These are phyloP conservation scores for Trichoderma pleuroti DNA, from an alignment of 2,329 filamentous ascomycete species.

Conservation along the genomic window DNA sequence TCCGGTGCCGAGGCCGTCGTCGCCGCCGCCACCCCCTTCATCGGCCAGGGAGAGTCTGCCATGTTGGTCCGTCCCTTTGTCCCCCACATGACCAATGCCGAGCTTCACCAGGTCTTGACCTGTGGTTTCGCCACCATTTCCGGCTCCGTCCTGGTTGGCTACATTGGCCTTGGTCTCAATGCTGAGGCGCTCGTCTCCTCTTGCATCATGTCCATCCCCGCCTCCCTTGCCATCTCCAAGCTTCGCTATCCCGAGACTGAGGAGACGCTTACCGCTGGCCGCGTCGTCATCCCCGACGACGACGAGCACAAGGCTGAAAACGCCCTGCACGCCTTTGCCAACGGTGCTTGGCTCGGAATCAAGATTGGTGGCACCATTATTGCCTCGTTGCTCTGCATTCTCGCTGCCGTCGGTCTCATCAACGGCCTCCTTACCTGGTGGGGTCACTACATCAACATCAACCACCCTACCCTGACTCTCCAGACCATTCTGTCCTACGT, in stretches of 20 bases:
- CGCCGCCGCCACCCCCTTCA: conserved; percentile 87
- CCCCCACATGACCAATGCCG: conserved; percentile 77
- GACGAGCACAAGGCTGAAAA: conserved; percentile 74
- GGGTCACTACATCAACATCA: conserved; percentile 73
- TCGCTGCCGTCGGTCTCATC: conserved; percentile 69
- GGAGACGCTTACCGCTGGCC: conserved; percentile 77
- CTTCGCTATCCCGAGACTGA: conserved; percentile 85
- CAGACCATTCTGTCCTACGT: conserved; percentile 74
- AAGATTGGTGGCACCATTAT: conserved; percentile 84
- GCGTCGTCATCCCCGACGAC: conserved; percentile 76
- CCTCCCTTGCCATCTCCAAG: conserved; percentile 84
- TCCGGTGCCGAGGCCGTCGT: conserved; percentile 93
- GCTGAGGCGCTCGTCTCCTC: conserved; percentile 82
- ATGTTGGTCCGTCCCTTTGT: conserved; percentile 90
- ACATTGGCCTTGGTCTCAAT: conserved; percentile 80
- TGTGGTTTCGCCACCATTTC: conserved; percentile 92
- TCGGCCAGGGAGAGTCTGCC: conserved; percentile 89
- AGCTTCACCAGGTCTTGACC: conserved; percentile 89
- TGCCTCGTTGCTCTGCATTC: conserved; percentile 76
- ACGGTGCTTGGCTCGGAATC: conserved; percentile 79
- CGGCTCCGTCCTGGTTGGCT: conserved; percentile 80
- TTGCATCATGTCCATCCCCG: conserved; percentile 94
- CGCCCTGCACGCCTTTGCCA: conserved; percentile 77
- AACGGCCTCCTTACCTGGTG: conserved; percentile 81
- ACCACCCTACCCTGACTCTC: conserved; percentile 63